Evolutionary conservation across 1,139 yeast genomes (phyloP), one percentile per base, ranked within the genome.

Genomic region (Yamadazyma oceani): DNA sequence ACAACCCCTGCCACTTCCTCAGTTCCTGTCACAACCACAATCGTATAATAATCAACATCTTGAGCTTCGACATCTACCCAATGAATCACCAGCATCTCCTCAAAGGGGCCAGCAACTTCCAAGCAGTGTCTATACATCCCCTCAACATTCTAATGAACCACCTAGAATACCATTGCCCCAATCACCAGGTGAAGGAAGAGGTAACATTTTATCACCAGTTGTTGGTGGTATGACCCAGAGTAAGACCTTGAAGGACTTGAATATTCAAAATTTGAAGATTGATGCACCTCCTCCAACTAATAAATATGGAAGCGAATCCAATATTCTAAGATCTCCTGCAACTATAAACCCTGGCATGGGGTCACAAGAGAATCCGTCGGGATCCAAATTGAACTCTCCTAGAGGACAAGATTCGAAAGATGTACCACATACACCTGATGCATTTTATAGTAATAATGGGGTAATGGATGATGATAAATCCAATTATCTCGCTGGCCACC

Each of bases 401-500:
- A 41, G 40, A 11, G 37, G 11, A 26, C 32, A 12, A 31, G 31
- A 17, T 15, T 33, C 14, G 31, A 33, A 25, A 13, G 38, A 39
- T 15, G 29, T 34, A 3, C 55, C 58, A 2, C 34, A 38, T 5
- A 54, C 60, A n/a, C 58, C 59, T 1, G 54, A 57, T 17, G 53
- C 49, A 15, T 44, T 53, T 32, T 41, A 40, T 32, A 41, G 14
- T 17, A 26, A 14, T 16, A 31, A 14, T 12, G 33, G 28, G 14
- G 13, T 12, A 12, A 26, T n/a, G 28, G 22, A 23, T 17, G 32
- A 36, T 15, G 24, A 26, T 4, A 22, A 12, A 14, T 30, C 33
- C 12, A 34, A 26, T 23, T 30, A n/a, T 17, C 5, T 26, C 4
- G 5, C 13, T 5, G 17, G 28, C 4, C 13, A 19, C 5, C 32